Conservation (phyloP, 306 rosid genomes). For the Vicia sativa region DNA sequence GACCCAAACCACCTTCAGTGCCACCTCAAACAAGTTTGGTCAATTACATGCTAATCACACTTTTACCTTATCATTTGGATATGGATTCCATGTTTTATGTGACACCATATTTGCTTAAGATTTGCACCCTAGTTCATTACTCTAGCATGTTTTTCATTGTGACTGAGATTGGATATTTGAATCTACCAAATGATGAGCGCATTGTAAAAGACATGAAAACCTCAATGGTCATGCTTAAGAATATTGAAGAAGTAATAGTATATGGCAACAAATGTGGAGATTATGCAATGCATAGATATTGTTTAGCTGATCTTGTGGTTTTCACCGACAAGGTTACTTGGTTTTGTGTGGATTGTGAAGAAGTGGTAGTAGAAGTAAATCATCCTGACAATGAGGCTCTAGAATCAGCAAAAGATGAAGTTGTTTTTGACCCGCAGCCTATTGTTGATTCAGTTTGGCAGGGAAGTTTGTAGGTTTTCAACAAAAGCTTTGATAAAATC, state of each 20-base stretch:
- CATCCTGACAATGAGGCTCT: background rate
- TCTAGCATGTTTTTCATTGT: too few species aligned
- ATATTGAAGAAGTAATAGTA: constrained; percentile 46
- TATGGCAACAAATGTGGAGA: constrained; percentile 39
- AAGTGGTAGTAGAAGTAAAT: constrained; percentile 24
- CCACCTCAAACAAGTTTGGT: too few species aligned
- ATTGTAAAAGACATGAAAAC: constrained; percentile 87
- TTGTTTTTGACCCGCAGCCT: constrained; percentile 53
- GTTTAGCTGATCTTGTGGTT: constrained; percentile 52
- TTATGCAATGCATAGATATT: constrained; percentile 52
- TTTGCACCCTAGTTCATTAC: too few species aligned
- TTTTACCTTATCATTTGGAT: too few species aligned
- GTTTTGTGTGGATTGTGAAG: constrained; percentile 64
- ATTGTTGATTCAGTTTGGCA: constrained; percentile 71
- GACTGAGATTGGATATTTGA: too few species aligned
- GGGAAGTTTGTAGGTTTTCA: constrained; percentile 55
- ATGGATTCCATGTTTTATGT: too few species aligned
- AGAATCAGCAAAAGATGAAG: background rate
- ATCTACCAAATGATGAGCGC: constrained; percentile 92
- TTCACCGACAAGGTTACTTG: constrained; percentile 47
- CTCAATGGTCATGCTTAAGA: constrained; percentile 97
- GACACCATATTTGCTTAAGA: too few species aligned
- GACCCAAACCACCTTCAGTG: too few species aligned
- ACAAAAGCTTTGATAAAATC: constrained; percentile 22
- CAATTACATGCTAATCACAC: too few species aligned